phyloP scores from a whole-genome alignment of 2,329 filamentous ascomycete genomes.

The Penicillium italicum region DNA sequence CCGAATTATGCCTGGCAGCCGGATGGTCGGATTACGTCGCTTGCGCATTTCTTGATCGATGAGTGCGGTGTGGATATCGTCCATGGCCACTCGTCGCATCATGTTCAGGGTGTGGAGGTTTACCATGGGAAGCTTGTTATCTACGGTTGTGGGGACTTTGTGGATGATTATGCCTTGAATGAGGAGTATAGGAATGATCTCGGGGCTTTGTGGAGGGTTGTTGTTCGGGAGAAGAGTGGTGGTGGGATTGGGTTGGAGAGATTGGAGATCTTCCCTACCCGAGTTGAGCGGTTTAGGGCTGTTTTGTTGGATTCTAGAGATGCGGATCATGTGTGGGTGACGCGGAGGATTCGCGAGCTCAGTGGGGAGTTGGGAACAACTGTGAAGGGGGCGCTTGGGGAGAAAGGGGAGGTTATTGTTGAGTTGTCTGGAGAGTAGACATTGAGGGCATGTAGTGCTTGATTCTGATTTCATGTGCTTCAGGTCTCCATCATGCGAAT shows the following conservation, averaged over 20 bases:
- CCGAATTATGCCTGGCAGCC: constrained; percentile 42
- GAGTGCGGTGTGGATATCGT: constrained; percentile 43
- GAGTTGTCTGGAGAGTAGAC: background rate
- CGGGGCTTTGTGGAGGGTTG: constrained; percentile 39
- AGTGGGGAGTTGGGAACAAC: background rate
- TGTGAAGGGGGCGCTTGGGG: background rate
- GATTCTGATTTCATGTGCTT: too few relatives aligned
- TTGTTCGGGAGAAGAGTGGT: constrained; percentile 18
- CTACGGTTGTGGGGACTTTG: constrained; percentile 44
- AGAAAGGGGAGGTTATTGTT: background rate
- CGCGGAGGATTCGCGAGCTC: background rate
- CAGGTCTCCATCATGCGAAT: background rate
- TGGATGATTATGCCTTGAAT: constrained; percentile 43
- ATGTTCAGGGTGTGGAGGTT: constrained; percentile 41
- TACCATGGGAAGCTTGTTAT: constrained; percentile 38
- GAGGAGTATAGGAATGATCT: constrained; percentile 39
- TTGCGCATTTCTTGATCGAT: constrained; percentile 42
- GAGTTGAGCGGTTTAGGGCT: constrained; percentile 34
- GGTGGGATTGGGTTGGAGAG: constrained; percentile 17
- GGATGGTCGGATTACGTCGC: constrained; percentile 25
- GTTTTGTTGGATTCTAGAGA: constrained; percentile 29
- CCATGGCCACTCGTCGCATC: constrained; percentile 43
- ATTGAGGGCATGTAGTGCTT: background rate
- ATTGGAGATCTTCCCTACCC: constrained; percentile 38
- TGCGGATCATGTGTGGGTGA: constrained; percentile 30